Conservation (phyloP, 2,329 filamentous ascomycete genomes). For the Hypoxylon sp. region DNA sequence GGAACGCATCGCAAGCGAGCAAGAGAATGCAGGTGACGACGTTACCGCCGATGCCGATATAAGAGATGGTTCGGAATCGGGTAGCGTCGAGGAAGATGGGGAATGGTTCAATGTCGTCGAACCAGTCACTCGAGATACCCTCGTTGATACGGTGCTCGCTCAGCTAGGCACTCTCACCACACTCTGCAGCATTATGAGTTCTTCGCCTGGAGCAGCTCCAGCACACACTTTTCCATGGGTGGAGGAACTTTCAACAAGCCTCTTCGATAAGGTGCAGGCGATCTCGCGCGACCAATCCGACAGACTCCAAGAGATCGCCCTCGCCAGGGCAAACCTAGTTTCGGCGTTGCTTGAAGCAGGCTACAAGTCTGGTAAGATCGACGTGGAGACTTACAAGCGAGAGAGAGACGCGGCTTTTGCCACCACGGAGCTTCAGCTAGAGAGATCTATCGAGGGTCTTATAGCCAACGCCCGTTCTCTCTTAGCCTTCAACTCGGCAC, state of each 20-base stretch:
- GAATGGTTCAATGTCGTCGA: constrained; percentile 78
- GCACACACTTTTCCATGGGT: constrained; percentile 67
- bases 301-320: constrained; percentile 49
- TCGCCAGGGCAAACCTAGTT: constrained; percentile 49
- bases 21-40: constrained; percentile 45
- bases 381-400: constrained; percentile 48
- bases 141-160: constrained; percentile 78
- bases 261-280: constrained; percentile 60
- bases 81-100: constrained; percentile 52
- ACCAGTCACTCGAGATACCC: constrained; percentile 73
- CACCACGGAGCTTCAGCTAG: constrained; percentile 41
- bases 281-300: constrained; percentile 40
- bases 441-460: constrained; percentile 41
- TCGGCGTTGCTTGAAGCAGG: constrained; percentile 50
- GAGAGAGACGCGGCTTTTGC: constrained; percentile 52
- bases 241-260: constrained; percentile 67
- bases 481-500: constrained; percentile 49
- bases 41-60: not conserved
- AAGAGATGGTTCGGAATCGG: constrained; percentile 47
- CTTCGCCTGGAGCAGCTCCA: constrained; percentile 54
- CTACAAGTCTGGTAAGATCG: constrained; percentile 46
- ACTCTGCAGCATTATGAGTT: constrained; percentile 65
- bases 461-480: constrained; percentile 50
- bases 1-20: constrained; percentile 56
- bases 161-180: constrained; percentile 70